These are phyloP conservation scores for Candida adriatica DNA, from an alignment of 805 yeast genomes.

Conservation along the genomic window DNA sequence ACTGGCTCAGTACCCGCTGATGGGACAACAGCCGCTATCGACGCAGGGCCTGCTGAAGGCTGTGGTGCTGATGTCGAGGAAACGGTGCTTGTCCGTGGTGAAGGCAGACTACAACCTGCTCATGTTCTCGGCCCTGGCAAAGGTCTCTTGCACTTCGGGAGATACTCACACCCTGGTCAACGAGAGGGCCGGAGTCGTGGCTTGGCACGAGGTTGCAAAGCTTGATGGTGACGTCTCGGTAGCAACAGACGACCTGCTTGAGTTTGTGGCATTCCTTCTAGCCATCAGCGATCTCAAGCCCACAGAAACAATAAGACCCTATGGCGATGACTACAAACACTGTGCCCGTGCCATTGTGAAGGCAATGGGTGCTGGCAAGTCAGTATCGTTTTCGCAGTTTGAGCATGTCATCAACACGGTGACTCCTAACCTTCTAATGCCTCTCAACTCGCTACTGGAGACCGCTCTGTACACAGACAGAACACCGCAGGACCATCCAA, in stretches of 20 bases:
- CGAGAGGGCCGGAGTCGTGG: conserved; percentile 8
- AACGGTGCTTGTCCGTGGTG: conserved; percentile 33
- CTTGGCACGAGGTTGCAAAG: conserved; percentile 29
- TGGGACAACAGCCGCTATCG: conserved; percentile 25
- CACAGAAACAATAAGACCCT: conserved; percentile 26
- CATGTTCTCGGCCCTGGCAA: conserved; percentile 41
- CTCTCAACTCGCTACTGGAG: conserved; percentile 39
- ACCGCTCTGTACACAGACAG: conserved; percentile 25
- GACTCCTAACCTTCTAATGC: conserved; percentile 38
- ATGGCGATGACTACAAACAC: conserved; percentile 30
- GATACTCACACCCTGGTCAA: conserved; percentile 13
- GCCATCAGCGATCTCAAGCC: conserved; percentile 34
- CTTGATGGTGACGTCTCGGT: conserved; percentile 38
- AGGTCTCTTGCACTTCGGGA: conserved; percentile 3
- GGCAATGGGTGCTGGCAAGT: conserved; percentile 39
- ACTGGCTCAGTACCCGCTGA: conserved; percentile 44
- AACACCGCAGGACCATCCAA: conserved; percentile 5
- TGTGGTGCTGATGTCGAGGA: conserved; percentile 36
- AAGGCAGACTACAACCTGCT: conserved; percentile 35
- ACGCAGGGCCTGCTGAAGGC: conserved; percentile 37
- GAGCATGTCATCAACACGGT: conserved; percentile 24
- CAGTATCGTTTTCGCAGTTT: conserved; percentile 30
- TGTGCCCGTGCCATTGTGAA: conserved; percentile 40
- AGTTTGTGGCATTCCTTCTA: conserved; percentile 43
- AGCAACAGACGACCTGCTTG: conserved; percentile 34